phyloP scores from a whole-genome alignment of 345 rosid genomes.

The Corymbia maculata region DNA sequence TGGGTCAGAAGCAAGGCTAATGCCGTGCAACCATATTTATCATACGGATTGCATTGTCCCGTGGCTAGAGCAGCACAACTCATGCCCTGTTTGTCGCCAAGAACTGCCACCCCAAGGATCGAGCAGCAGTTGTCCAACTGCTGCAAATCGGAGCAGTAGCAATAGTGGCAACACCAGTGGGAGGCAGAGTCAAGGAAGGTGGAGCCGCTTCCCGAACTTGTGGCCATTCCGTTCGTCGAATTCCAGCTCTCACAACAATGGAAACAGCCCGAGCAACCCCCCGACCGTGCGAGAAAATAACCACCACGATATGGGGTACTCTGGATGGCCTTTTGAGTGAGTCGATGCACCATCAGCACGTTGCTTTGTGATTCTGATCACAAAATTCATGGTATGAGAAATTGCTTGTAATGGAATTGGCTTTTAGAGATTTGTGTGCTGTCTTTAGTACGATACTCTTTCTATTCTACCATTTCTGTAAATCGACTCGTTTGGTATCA shows the following conservation, averaged over 20 bases:
- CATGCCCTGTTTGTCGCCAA: conserved; percentile 86
- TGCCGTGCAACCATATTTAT: conserved; percentile 79
- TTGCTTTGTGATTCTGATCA: neutral
- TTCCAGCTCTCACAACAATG: conserved; percentile 48
- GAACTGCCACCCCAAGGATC: conserved; percentile 60
- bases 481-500: neutral
- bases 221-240: conserved; percentile 88
- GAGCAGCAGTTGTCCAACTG: conserved; percentile 41
- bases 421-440: neutral
- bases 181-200: conserved; percentile 60
- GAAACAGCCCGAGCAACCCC: conserved; percentile 38
- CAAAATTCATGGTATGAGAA: neutral
- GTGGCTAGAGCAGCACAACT: conserved; percentile 73
- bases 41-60: conserved; percentile 72
- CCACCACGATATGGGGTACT: conserved; percentile 56
- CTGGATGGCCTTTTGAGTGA: conserved; percentile 81
- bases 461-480: neutral
- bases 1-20: conserved; percentile 66
- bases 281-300: conserved; percentile 36
- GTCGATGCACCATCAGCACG: neutral
- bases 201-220: conserved; percentile 52
- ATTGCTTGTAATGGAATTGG: neutral
- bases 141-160: conserved; percentile 28
- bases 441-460: neutral
- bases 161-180: conserved; percentile 8